A percentile compares a stretch with the other conserved stretches of the same genome.
Conservation (phyloP, 2,329 filamentous ascomycete species). For the Fusarium goolgardi region DNA sequence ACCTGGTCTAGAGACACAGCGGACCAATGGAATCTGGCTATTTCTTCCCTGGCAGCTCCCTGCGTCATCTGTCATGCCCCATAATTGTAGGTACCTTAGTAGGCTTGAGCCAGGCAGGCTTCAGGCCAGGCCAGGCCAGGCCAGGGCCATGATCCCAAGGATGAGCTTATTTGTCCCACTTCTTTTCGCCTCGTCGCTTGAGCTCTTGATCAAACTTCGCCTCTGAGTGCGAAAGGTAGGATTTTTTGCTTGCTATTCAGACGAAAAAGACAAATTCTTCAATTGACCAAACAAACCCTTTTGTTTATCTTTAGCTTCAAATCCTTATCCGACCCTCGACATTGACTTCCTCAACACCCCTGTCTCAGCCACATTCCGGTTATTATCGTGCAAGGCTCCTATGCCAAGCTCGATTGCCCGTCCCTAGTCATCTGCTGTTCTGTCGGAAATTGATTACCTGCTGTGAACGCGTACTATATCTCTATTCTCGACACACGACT, state of each 20-base stretch:
- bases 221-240: constrained; percentile 39
- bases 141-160: constrained; percentile 21
- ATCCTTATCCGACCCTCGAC: background rate
- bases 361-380: constrained; percentile 36
- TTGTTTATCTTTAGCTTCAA: constrained; percentile 4
- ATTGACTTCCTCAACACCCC: constrained; percentile 7
- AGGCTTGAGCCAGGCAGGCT: background rate
- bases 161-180: constrained; percentile 32
- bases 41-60: constrained; percentile 13
- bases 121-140: background rate
- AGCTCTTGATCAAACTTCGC: constrained; percentile 36
- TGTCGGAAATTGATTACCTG: constrained; percentile 22
- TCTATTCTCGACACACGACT: constrained; percentile 11
- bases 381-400: constrained; percentile 18
- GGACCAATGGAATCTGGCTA: constrained; percentile 16
- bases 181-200: constrained; percentile 20
- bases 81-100: background rate
- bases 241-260: constrained; percentile 1
- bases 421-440: constrained; percentile 3
- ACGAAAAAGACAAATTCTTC: constrained; percentile 4
- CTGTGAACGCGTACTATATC: constrained; percentile 19
- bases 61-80: constrained; percentile 34
- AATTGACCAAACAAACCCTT: constrained; percentile 2
- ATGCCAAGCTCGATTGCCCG: constrained; percentile 24
- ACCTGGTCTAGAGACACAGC: constrained; percentile 14